phyloP scores from a whole-genome alignment of 2,329 filamentous ascomycete genomes.

The Microdochium nivale region DNA sequence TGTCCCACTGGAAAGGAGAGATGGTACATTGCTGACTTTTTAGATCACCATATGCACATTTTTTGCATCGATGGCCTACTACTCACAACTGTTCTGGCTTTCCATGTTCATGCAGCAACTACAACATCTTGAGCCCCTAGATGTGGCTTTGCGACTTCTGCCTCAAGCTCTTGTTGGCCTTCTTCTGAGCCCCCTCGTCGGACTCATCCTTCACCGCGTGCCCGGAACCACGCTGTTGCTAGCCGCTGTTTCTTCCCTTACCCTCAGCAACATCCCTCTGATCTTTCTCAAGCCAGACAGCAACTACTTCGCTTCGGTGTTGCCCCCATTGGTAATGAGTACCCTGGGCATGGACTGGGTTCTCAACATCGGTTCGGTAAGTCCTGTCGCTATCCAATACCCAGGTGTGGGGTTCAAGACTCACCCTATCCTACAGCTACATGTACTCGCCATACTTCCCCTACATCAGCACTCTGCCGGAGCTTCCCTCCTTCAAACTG shows the following conservation, averaged over 20 bases:
- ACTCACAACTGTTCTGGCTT: constrained; percentile 23
- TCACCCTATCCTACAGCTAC: constrained; percentile 13
- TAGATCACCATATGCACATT: constrained; percentile 18
- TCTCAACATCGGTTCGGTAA: constrained; percentile 23
- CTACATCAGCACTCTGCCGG: constrained; percentile 19
- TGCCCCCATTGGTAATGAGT: constrained; percentile 21
- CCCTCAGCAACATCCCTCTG: constrained; percentile 19
- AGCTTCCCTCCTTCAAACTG: constrained; percentile 20
- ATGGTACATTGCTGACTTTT: constrained; percentile 4
- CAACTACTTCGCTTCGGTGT: constrained; percentile 20
- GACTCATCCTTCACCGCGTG: constrained; percentile 19
- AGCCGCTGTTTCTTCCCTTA: constrained; percentile 13
- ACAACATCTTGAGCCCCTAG: constrained; percentile 17
- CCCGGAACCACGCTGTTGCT: constrained; percentile 16
- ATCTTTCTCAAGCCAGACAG: constrained; percentile 17
- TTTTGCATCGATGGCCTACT: constrained; percentile 21
- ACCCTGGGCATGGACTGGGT: constrained; percentile 24
- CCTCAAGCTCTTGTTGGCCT: constrained; percentile 22
- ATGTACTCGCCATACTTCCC: constrained; percentile 19
- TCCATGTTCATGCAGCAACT: constrained; percentile 24
- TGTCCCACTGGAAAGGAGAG: background rate
- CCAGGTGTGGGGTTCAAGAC: background rate
- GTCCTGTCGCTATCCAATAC: constrained; percentile 1
- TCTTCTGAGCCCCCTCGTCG: constrained; percentile 21
- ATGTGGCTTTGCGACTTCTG: constrained; percentile 20